Evolutionary conservation across 2,329 filamentous ascomycete genomes (phyloP), one percentile per base, ranked within the genome.

Genomic region (Neopestalotiopsis sp.): DNA sequence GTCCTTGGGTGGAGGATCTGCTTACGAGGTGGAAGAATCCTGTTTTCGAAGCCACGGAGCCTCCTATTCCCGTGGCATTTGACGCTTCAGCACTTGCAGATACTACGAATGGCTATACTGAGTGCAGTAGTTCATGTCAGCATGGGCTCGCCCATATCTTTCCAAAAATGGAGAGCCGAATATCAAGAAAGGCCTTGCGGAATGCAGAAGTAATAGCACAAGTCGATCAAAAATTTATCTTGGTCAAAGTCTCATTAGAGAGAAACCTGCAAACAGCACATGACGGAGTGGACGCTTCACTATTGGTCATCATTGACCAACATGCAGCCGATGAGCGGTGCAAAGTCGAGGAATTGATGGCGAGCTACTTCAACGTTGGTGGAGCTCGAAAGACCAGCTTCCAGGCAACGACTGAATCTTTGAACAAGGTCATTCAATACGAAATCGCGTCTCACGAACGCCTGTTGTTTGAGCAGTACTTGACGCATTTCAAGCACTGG

Each of bases 241-340:
- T 99, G 0, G 84, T 90, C 28, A 91, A 88, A 71, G 81, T 93
- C 64, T 77, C 79, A 0, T 65, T 76, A 20, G 77, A 14, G 75
- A 28, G 28, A 53, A 64, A 14, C 5, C 6, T 6, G 30, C 34
- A 34, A 17, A 4, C 40, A 6, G 67, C 70, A 17, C 5, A 5
- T 17, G 6, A 59, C 59, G 32, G 56, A 5, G 40, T 53, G 5
- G 40, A 58, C 14, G 70, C 63, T 12, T 68, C 77, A 63, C 32
- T 90, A 1, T 81, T 98, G 4, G 86, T 97, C 0, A 84, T 98
- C 53, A 86, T 98, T 5, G 96, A 99, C 76, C 96, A 99, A 76
- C 96, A 99, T 77, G 96, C 96, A 0, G 96, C 95, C 3, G 95
- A 98, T 77, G 96, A 99, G 81, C 88, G 96, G 61, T 90, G 92